phyloP scores from a whole-genome alignment of 2,329 filamentous ascomycete genomes.

The Beauveria medogensis region DNA sequence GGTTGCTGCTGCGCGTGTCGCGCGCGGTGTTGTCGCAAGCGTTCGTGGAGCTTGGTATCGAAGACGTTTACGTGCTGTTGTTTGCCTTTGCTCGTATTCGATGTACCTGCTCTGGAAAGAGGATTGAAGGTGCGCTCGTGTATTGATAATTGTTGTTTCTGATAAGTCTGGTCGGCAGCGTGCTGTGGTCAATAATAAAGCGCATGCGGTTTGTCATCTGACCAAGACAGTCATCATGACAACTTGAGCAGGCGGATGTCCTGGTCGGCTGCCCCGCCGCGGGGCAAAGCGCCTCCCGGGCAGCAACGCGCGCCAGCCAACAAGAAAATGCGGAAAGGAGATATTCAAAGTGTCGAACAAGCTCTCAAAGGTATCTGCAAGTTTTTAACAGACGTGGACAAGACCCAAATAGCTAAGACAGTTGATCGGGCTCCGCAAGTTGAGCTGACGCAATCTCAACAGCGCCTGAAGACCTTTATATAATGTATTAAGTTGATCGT shows the following conservation, averaged over 20 bases:
- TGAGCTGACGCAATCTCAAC: neutral
- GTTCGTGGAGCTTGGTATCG: neutral
- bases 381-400: neutral
- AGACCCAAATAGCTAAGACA: no score
- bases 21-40: neutral
- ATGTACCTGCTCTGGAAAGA: no score
- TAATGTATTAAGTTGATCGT: neutral
- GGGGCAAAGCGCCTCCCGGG: conserved; percentile 12
- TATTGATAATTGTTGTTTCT: neutral
- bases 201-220: conserved; percentile 16
- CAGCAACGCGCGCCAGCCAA: neutral
- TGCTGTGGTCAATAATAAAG: conserved; percentile 1
- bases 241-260: conserved; percentile 12
- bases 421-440: no score
- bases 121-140: neutral
- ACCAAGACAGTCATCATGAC: conserved; percentile 10
- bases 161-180: neutral
- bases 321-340: neutral
- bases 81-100: neutral
- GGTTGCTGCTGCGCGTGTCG: conserved; percentile 19
- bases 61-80: neutral
- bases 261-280: conserved; percentile 18
- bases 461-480: neutral
- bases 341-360: neutral
- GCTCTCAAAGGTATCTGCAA: no score